A percentile compares a stretch with the other conserved stretches of the same genome.
phyloP scores from a whole-genome alignment of 2,329 filamentous ascomycete species.

The Aspergillus jensenii region DNA sequence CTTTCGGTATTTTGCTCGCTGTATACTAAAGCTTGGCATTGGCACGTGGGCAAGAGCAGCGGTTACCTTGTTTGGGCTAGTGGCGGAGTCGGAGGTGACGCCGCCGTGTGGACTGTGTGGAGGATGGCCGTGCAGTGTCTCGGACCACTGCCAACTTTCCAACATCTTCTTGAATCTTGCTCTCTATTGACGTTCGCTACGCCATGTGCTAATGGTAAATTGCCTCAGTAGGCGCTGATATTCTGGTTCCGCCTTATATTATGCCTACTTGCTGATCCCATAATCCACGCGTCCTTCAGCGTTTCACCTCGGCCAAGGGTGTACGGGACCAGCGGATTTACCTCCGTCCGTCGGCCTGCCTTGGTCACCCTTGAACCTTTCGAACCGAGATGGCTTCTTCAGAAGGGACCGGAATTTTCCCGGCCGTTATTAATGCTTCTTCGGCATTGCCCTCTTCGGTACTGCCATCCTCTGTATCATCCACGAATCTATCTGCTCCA shows the following conservation, averaged over 20 bases:
- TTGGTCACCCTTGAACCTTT: not conserved
- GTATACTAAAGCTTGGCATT: conserved; percentile 3
- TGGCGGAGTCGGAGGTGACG: conserved; percentile 8
- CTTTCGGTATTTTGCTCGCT: not conserved
- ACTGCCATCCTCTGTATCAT: conserved; percentile 18
- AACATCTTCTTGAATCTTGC: not conserved
- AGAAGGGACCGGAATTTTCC: conserved; percentile 17
- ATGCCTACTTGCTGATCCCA: conserved; percentile 6
- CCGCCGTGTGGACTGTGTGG: not conserved
- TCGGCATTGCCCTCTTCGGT: not conserved
- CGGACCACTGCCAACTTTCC: not conserved
- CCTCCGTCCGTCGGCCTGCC: not conserved
- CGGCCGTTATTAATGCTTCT: conserved; percentile 21
- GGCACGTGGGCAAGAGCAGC: not conserved
- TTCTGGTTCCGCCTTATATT: conserved; percentile 1
- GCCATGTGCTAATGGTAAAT: not conserved
- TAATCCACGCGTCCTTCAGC: not conserved
- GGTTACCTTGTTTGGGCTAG: conserved; percentile 9
- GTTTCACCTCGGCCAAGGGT: not conserved
- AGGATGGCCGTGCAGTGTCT: not conserved
- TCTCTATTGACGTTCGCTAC: not conserved
- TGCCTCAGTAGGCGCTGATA: not conserved
- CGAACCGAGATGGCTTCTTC: conserved; percentile 24
- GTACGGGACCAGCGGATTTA: not conserved
- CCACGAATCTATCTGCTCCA: conserved; percentile 26